Conservation (phyloP, 1,284 basidiomycete species). For the Hortiboletus rubellus region DNA sequence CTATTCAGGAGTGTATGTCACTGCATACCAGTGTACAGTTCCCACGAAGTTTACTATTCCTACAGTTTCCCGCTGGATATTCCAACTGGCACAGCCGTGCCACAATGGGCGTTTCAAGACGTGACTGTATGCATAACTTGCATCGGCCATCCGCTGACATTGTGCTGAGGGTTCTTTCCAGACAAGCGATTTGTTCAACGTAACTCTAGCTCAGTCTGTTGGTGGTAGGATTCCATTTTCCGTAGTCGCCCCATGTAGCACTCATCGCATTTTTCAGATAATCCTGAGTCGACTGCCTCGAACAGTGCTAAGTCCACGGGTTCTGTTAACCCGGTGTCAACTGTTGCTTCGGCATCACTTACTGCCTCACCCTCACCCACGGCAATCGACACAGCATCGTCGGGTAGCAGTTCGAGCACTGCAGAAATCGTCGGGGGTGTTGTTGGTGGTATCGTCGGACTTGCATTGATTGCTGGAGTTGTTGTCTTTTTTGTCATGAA, state of each 20-base stretch:
- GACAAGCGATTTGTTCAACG: slow-evolving; percentile 22
- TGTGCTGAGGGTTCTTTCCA: slow-evolving; percentile 9
- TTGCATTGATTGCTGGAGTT: slow-evolving; percentile 30
- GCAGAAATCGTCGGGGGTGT: slow-evolving; percentile 39
- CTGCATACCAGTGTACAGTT: background rate
- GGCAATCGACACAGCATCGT: background rate
- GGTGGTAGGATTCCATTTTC: slow-evolving; percentile 25
- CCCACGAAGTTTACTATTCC: slow-evolving; percentile 1
- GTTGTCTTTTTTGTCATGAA: slow-evolving; percentile 31
- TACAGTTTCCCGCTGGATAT: slow-evolving; percentile 23
- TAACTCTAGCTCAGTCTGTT: slow-evolving; percentile 18
- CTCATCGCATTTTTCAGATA: slow-evolving; percentile 20
- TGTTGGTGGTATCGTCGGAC: slow-evolving; percentile 39
- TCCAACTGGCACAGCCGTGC: slow-evolving; percentile 31
- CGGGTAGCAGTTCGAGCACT: slow-evolving; percentile 4
- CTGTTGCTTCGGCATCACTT: background rate
- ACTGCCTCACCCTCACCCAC: slow-evolving; percentile 1
- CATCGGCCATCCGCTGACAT: background rate
- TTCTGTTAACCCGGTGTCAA: background rate
- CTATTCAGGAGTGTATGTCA: slow-evolving; percentile 22
- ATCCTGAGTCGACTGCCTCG: slow-evolving; percentile 30
- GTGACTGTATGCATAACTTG: slow-evolving; percentile 26
- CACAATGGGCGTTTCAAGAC: slow-evolving; percentile 35
- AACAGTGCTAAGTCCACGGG: slow-evolving; percentile 20
- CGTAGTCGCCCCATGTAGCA: no score